A percentile compares a stretch with the other conserved stretches of the same genome.
phyloP scores from a whole-genome alignment of 495 filamentous ascomycete species.

The Hypoxylon subgilvum region DNA sequence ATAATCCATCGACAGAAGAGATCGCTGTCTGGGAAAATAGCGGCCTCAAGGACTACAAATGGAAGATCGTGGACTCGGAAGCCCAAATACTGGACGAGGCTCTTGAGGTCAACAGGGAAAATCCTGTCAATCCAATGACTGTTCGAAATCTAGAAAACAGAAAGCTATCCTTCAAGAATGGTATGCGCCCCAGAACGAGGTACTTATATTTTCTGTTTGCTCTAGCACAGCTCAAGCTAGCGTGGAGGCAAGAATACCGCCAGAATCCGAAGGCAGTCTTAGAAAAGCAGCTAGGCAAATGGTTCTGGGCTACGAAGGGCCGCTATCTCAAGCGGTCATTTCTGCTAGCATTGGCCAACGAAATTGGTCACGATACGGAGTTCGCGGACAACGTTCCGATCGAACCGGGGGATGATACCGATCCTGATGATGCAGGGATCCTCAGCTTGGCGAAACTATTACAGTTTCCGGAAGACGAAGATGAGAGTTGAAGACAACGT shows the following conservation, averaged over 20 bases:
- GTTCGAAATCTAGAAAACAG: slow-evolving; percentile 19
- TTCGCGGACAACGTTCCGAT: slow-evolving; percentile 2
- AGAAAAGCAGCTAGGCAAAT: slow-evolving; percentile 23
- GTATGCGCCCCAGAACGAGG: slow-evolving; percentile 25
- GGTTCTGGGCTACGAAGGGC: slow-evolving; percentile 29
- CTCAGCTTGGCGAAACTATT: no score
- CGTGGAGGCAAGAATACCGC: slow-evolving; percentile 26
- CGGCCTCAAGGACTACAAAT: slow-evolving; percentile 27
- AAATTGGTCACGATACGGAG: slow-evolving; percentile 34
- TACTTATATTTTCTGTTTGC: slow-evolving; percentile 34
- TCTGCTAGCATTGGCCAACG: slow-evolving; percentile 33
- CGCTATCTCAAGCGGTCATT: slow-evolving; percentile 27
- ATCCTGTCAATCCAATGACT: neutral
- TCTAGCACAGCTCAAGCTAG: slow-evolving; percentile 22
- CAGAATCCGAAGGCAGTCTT: slow-evolving; percentile 7
- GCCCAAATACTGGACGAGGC: neutral
- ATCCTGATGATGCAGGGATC: neutral
- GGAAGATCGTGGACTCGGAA: slow-evolving; percentile 16
- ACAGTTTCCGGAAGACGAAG: no score
- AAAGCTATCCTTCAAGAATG: slow-evolving; percentile 29
- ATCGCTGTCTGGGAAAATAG: slow-evolving; percentile 8
- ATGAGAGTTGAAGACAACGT: no score
- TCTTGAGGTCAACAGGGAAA: neutral
- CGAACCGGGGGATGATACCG: neutral
- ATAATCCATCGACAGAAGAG: slow-evolving; percentile 22